Conservation (phyloP, 345 rosid species). For the Carallia brachiata region DNA sequence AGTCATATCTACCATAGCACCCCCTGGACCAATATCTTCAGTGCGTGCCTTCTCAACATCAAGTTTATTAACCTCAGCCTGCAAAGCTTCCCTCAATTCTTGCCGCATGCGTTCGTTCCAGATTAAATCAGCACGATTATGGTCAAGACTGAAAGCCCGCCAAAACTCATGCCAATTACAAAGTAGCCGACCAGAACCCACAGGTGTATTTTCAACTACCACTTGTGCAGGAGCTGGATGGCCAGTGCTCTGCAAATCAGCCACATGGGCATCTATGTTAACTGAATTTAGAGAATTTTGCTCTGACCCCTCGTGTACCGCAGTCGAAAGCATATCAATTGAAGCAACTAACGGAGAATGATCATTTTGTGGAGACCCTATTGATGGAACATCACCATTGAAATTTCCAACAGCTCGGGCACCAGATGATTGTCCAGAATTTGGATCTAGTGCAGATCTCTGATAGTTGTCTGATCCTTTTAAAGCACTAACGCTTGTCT, state of each 20-base stretch:
- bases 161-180: slow-evolving; percentile 97
- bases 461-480: slow-evolving; percentile 52
- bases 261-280: slow-evolving; percentile 45
- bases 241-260: slow-evolving; percentile 48
- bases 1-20: slow-evolving; percentile 48
- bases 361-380: slow-evolving; percentile 53
- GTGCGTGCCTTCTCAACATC: slow-evolving; percentile 97
- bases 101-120: slow-evolving; percentile 99
- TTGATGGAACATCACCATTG: slow-evolving; percentile 35
- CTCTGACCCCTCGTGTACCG: slow-evolving; percentile 45
- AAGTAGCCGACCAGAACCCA: slow-evolving; percentile 91
- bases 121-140: slow-evolving; percentile 97
- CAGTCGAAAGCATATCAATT: slow-evolving; percentile 35
- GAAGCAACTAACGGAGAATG: slow-evolving; percentile 38
- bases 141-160: slow-evolving; percentile 98
- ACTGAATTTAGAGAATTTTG: slow-evolving; percentile 41
- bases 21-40: slow-evolving; percentile 89
- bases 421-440: slow-evolving; percentile 43
- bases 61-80: slow-evolving; percentile 93
- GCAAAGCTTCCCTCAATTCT: slow-evolving; percentile 93
- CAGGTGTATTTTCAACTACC: slow-evolving; percentile 85
- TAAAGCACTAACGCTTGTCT: slow-evolving; percentile 34
- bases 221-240: slow-evolving; percentile 98
- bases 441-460: slow-evolving; percentile 43
- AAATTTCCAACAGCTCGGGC: slow-evolving; percentile 48